phyloP scores from a whole-genome alignment of 2,329 filamentous ascomycete species.

The Ambrosiella cleistominuta region DNA sequence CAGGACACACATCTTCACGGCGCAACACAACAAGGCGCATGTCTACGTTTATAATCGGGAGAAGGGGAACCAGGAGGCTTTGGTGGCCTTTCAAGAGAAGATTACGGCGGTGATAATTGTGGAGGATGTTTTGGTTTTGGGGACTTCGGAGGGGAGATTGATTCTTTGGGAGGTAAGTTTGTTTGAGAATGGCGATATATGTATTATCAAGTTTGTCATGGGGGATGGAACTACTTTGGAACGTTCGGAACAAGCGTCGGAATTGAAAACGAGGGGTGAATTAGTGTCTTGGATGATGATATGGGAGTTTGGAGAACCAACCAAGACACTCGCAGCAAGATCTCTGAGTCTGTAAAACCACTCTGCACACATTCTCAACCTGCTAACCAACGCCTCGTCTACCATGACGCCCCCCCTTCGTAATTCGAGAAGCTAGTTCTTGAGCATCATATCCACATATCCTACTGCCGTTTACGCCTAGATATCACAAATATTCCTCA shows the following conservation, averaged over 20 bases:
- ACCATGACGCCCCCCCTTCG: too few species aligned
- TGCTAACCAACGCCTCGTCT: too few species aligned
- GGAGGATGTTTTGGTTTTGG: conserved; percentile 56
- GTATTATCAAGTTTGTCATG: not conserved
- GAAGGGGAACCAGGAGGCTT: conserved; percentile 72
- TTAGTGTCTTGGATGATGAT: too few species aligned
- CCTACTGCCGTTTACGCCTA: not conserved
- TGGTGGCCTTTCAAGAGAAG: conserved; percentile 73
- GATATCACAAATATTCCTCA: not conserved
- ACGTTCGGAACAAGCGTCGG: too few species aligned
- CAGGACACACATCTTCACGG: conserved; percentile 72
- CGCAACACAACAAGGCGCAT: conserved; percentile 78
- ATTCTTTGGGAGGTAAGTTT: conserved; percentile 75
- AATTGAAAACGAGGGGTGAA: too few species aligned
- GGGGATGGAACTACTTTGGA: not conserved
- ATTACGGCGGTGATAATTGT: conserved; percentile 63
- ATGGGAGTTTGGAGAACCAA: too few species aligned
- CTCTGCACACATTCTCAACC: too few species aligned
- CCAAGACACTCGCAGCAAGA: too few species aligned
- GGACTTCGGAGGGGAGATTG: conserved; percentile 69
- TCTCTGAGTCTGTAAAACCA: too few species aligned
- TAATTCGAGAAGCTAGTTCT: too few species aligned
- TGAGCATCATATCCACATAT: not conserved
- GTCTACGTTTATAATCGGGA: conserved; percentile 79
- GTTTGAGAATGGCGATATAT: conserved; percentile 3